Base-by-base conservation (phyloP, 257 asterid species). In the Dorcoceras hygrometricum region DNA sequence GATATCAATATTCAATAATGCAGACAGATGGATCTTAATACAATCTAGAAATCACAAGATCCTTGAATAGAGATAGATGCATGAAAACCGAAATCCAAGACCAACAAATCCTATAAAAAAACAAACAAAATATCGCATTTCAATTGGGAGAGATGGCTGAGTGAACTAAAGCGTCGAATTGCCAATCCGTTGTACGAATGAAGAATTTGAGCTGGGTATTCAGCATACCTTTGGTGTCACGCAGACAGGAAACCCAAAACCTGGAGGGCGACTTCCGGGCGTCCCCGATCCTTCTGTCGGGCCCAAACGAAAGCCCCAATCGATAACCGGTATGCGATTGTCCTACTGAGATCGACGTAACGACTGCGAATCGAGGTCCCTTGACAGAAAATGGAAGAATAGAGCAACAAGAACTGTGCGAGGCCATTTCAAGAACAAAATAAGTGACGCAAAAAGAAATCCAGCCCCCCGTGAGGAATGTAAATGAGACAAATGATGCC, bases 171-270 rank as follows among this genome's bases (percentile, higher is more conserved):
- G n/a, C n/a, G n/a, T n/a, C n/a, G n/a, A n/a, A n/a, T n/a, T n/a
- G n/a, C n/a, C n/a, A n/a, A n/a, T n/a, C n/a, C n/a, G n/a, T n/a
- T n/a, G n/a, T n/a, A n/a, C n/a, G n/a, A n/a, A n/a, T 6, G 20
- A 39, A 18, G 1, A 34, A 39, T 5, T 23, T 0, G 54, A 46
- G 20, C 36, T 11, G 32, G 64, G 36, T 22, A 23, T 4, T 28
- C 65, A 1, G 68, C 20, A 46, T 77, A 91, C 95, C 80, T 73
- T 77, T 78, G 75, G 77, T 57, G 61, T 77, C 87, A 34, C 78
- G 76, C 23, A 78, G 59, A 76, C 90, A 71, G 68, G 74, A 75
- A 22, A 74, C 83, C 10, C 66, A 79, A 4, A 83, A 62, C 70
- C 31, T 62, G 10, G 80, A 48, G 59, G 62, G 70, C 60, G 87